phyloP scores from a whole-genome alignment of 768 basidiomycete genomes.

The Dioszegia crocea region DNA sequence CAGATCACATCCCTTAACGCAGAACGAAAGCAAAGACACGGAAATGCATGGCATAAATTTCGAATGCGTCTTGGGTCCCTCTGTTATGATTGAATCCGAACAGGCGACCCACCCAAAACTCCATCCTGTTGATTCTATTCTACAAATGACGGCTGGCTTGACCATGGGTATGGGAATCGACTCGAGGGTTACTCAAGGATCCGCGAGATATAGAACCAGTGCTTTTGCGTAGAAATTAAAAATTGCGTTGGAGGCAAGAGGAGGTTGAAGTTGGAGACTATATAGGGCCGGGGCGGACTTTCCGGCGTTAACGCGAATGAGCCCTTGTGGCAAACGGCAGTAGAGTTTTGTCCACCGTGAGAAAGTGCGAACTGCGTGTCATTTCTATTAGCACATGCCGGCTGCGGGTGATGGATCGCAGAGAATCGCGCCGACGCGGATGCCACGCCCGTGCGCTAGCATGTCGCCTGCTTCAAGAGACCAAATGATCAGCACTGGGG shows the following conservation, averaged over 20 bases:
- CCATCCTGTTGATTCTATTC: conserved; percentile 18
- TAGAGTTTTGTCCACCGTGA: too few species aligned
- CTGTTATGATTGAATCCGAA: neutral
- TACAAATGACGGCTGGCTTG: conserved; percentile 28
- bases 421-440: too few species aligned
- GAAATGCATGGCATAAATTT: conserved; percentile 13
- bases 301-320: too few species aligned
- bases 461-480: too few species aligned
- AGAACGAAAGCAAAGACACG: neutral
- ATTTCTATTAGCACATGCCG: too few species aligned
- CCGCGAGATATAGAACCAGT: conserved; percentile 12
- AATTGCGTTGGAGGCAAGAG: conserved; percentile 28
- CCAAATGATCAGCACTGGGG: too few species aligned
- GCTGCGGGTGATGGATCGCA: too few species aligned
- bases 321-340: too few species aligned
- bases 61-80: conserved; percentile 40
- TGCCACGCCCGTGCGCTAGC: too few species aligned
- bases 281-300: too few species aligned
- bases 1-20: neutral
- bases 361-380: too few species aligned
- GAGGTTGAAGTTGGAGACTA: neutral
- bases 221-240: conserved; percentile 32
- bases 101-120: conserved; percentile 39
- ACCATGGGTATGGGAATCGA: conserved; percentile 19
- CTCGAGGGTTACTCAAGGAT: conserved; percentile 10